Conservation (phyloP, 768 basidiomycete species). For the Boletus coccyginus region DNA sequence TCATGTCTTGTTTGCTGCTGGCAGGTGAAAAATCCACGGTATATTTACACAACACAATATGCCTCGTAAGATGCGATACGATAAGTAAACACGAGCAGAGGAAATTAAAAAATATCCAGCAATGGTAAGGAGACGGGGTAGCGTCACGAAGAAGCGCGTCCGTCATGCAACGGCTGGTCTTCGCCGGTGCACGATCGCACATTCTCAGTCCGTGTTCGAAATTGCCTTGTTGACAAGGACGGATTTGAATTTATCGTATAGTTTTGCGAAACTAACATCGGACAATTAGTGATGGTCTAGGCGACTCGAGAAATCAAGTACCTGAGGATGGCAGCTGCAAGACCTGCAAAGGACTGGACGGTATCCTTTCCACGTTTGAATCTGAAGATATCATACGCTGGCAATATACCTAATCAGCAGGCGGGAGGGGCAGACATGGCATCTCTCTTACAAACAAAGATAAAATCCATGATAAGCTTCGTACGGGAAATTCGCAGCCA, state of each 20-base stretch:
- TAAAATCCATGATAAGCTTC: constrained; percentile 80
- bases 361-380: constrained; percentile 58
- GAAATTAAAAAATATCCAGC: not conserved
- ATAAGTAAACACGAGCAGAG: constrained; percentile 1
- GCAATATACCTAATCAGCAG: constrained; percentile 6
- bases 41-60: constrained; percentile 10
- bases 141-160: not conserved
- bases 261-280: constrained; percentile 60
- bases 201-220: constrained; percentile 19
- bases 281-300: not conserved
- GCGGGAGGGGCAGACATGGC: constrained; percentile 18
- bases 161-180: not conserved
- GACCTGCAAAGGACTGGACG: constrained; percentile 63
- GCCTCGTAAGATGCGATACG: not conserved
- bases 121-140: not conserved
- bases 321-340: constrained; percentile 74
- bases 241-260: constrained; percentile 70
- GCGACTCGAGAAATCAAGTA: constrained; percentile 30
- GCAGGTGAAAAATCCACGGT: constrained; percentile 8
- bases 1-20: not conserved
- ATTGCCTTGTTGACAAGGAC: constrained; percentile 51
- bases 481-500: constrained; percentile 70
- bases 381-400: constrained; percentile 80
- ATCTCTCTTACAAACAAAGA: constrained; percentile 72
- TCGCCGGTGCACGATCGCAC: not conserved